Evolutionary conservation across 176 grass and related monocot genomes (phyloP), one percentile per base, ranked within the genome.

Genomic region (Aegilops umbellulata): DNA sequence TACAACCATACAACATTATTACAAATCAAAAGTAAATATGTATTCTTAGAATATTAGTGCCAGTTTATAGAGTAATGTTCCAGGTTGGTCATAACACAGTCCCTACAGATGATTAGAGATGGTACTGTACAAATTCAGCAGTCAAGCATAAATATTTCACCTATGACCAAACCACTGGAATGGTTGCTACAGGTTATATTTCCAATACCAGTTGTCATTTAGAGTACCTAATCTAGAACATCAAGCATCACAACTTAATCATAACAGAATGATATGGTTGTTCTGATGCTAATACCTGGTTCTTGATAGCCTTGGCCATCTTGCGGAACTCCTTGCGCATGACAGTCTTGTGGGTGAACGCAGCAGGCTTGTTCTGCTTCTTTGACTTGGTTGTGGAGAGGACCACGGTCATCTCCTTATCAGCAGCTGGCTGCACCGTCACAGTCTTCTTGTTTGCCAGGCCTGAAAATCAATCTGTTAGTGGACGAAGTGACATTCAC

Each of bases 311-410:
- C 88, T 94, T 95, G 46, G 95, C 85, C 90, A 98, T 92, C 87
- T 98, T 98, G 23, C 82, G 67, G 80, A 92, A 89, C 36, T 98
- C 91, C 91, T 95, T 95, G 80, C 91, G 87, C 89, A 95, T 89
- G 68, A 85, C 74, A 34, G 95, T 90, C 81, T 80, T 98, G 73
- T 88, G 89, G 46, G 57, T 9, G 17, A 93, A 65, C 1, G 46
- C 87, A 2, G 58, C 80, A 19, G 95, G 93, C 34, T 86, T 95
- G 89, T 95, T 98, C 76, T 90, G 85, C 68, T 88, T 90, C 89
- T 98, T 98, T 3, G 80, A 82, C 83, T 98, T 98, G 77, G 83
- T 93, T 11, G 94, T 88, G 4, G 86, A 86, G 60, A 95, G 80
- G 57, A 89, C 87, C 44, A 95, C 91, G 0, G 83, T 57, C 22